These are phyloP conservation scores for Brassica incana DNA, from an alignment of 345 rosid genomes.

Conservation along the genomic window DNA sequence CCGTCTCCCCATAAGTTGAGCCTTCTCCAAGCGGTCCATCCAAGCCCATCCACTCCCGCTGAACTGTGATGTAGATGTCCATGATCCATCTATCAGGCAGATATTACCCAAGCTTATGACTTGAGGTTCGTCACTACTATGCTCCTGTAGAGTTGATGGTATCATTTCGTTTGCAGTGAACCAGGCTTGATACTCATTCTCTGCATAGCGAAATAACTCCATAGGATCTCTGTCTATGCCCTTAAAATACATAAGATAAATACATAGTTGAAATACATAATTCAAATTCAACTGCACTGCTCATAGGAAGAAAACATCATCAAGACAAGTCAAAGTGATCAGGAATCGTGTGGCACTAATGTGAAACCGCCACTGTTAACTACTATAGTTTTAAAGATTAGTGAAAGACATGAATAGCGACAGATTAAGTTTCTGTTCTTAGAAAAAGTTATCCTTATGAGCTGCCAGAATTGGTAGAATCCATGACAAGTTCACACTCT, in stretches of 20 bases:
- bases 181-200: no score
- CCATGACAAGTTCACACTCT: slow-evolving; percentile 48
- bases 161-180: no score
- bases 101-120: no score
- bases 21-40: no score
- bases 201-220: no score
- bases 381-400: slow-evolving; percentile 20
- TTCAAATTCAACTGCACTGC: neutral
- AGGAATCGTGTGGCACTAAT: slow-evolving; percentile 27
- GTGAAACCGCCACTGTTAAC: slow-evolving; percentile 28
- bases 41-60: no score
- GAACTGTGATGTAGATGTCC: no score
- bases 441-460: slow-evolving; percentile 4
- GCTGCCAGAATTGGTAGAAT: slow-evolving; percentile 32
- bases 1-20: no score
- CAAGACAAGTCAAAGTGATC: slow-evolving; percentile 11
- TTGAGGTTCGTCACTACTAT: no score
- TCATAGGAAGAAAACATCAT: neutral
- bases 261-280: neutral
- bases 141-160: no score
- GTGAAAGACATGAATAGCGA: neutral
- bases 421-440: neutral
- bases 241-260: neutral
- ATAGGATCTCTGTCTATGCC: no score
- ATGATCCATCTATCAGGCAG: no score